Conservation (phyloP, 2,329 filamentous ascomycete species). For the Helicocarpus griseus region DNA sequence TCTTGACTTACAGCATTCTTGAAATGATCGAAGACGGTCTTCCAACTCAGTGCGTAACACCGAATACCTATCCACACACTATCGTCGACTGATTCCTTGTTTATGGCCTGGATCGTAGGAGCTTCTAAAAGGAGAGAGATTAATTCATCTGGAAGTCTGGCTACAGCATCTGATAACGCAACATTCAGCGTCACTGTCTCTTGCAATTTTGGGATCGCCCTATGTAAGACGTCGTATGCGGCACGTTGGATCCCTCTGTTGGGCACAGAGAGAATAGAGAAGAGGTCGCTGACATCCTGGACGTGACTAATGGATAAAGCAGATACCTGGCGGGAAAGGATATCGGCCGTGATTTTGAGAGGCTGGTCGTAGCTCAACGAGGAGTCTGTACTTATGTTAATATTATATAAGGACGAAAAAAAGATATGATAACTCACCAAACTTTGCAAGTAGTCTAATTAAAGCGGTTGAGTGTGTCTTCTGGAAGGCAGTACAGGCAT, state of each 20-base stretch:
- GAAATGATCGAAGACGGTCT: conserved; percentile 81
- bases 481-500: conserved; percentile 57
- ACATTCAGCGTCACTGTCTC: conserved; percentile 73
- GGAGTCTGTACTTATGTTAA: conserved; percentile 26
- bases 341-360: conserved; percentile 62
- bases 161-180: conserved; percentile 44
- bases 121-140: conserved; percentile 71
- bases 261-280: conserved; percentile 63
- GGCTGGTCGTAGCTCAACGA: conserved; percentile 53
- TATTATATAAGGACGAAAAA: not conserved
- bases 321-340: conserved; percentile 60
- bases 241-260: conserved; percentile 68
- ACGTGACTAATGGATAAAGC: conserved; percentile 54
- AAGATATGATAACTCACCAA: conserved; percentile 24
- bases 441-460: conserved; percentile 30
- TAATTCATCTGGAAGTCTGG: conserved; percentile 71
- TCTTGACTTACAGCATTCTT: conserved; percentile 46
- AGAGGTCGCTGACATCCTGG: conserved; percentile 59
- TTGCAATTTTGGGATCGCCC: conserved; percentile 66
- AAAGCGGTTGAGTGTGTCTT: conserved; percentile 49
- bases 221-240: conserved; percentile 70
- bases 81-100: conserved; percentile 54
- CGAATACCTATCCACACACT: conserved; percentile 60
- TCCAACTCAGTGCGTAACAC: conserved; percentile 81
- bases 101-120: conserved; percentile 59